Conservation (phyloP, 495 filamentous ascomycete species). For the Lepidopterella palustris region DNA sequence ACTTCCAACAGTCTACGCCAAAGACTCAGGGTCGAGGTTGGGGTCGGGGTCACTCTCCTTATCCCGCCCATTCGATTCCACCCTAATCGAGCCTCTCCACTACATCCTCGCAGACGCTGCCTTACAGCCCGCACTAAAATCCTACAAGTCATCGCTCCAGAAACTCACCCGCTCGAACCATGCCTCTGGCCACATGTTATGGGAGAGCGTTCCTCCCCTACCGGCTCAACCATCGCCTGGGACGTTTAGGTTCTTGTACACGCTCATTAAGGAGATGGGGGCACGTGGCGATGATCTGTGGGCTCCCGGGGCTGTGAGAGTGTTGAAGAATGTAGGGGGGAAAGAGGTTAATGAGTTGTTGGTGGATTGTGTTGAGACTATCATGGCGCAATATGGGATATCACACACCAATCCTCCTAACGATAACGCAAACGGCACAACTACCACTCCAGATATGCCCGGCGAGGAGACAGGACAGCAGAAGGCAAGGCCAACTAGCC, state of each 20-base stretch:
- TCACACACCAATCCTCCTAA: too few species aligned
- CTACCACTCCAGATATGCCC: too few species aligned
- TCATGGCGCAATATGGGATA: background rate
- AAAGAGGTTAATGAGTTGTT: conserved; percentile 33
- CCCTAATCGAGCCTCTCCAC: conserved; percentile 22
- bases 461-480: background rate
- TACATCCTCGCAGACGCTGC: conserved; percentile 11
- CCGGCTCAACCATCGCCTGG: conserved; percentile 77
- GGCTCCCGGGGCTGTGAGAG: conserved; percentile 61
- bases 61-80: conserved; percentile 6
- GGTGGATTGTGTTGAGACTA: background rate
- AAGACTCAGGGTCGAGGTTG: conserved; percentile 14
- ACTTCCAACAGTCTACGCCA: conserved; percentile 44
- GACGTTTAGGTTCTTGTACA: conserved; percentile 67
- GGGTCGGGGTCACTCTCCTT: background rate
- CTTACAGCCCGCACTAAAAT: background rate
- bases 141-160: conserved; percentile 5
- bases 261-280: conserved; percentile 60
- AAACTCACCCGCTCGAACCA: background rate
- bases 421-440: too few species aligned
- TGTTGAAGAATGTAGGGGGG: conserved; percentile 48
- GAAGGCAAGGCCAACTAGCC: background rate
- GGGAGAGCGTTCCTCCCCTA: conserved; percentile 69
- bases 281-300: conserved; percentile 71
- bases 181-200: conserved; percentile 44